Conservation (phyloP, 352 stramenopile genomes). For the Globisporangium spinosum region DNA sequence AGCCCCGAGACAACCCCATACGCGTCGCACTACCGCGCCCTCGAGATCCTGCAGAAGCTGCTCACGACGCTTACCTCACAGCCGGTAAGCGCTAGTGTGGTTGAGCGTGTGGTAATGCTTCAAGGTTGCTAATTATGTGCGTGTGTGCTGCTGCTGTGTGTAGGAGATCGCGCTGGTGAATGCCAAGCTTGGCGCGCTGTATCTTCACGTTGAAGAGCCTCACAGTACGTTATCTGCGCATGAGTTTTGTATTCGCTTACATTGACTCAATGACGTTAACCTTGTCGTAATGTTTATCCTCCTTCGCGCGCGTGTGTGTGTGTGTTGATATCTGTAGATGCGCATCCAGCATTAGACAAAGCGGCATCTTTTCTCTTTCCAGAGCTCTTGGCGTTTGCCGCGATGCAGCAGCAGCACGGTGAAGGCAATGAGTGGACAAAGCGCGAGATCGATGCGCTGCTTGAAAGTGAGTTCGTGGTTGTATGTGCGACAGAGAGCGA, state of each 20-base stretch:
- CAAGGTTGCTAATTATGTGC: constrained; percentile 1
- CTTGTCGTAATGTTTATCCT: no score
- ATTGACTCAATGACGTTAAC: not conserved
- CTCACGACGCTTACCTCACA: constrained; percentile 30
- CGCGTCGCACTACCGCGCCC: constrained; percentile 43
- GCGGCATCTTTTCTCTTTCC: constrained; percentile 40
- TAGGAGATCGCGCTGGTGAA: constrained; percentile 37
- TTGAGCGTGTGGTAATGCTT: not conserved
- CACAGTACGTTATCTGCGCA: constrained; percentile 36
- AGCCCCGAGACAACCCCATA: constrained; percentile 50
- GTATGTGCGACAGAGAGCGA: not conserved
- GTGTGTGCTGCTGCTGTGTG: not conserved
- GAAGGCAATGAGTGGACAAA: constrained; percentile 15
- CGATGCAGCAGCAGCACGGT: constrained; percentile 19
- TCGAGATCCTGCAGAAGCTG: constrained; percentile 56
- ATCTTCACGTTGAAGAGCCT: constrained; percentile 58
- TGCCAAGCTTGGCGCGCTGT: constrained; percentile 39
- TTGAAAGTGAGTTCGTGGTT: not conserved
- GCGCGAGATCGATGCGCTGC: constrained; percentile 13
- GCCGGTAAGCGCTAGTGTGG: constrained; percentile 20
- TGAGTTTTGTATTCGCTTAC: not conserved
- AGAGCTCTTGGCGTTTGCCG: constrained; percentile 32
- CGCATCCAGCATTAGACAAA: constrained; percentile 47
- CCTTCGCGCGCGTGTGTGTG: not conserved
- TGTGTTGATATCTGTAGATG: constrained; percentile 29